Evolutionary conservation across 2,329 filamentous ascomycete species (phyloP).

Genomic region (Biscogniauxia sp.): DNA sequence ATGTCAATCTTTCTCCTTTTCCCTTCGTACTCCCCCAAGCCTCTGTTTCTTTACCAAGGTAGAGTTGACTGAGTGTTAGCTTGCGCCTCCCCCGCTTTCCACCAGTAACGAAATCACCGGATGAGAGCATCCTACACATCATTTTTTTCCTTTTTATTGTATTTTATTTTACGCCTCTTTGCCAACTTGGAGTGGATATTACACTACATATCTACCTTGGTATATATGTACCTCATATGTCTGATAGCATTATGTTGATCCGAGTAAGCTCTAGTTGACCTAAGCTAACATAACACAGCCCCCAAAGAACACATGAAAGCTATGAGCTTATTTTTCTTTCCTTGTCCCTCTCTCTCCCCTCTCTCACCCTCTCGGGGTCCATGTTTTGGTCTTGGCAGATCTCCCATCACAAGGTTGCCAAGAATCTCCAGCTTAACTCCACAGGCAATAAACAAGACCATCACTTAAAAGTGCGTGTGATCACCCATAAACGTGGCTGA

Average conservation of each 20-base stretch:
- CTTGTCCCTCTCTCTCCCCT: background rate
- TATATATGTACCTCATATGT: too few species aligned
- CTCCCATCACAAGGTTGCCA: background rate
- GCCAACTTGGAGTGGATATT: too few species aligned
- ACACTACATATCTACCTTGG: too few species aligned
- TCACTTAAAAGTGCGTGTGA: background rate
- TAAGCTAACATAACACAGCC: too few species aligned
- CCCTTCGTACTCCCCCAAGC: background rate
- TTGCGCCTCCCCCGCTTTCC: background rate
- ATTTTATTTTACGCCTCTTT: too few species aligned
- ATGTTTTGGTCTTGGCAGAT: background rate
- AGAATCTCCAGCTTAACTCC: background rate
- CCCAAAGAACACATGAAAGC: too few species aligned
- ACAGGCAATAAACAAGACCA: background rate
- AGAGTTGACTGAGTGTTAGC: background rate
- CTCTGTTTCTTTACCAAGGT: background rate
- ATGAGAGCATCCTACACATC: background rate
- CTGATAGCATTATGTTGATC: too few species aligned
- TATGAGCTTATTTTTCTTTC: background rate
- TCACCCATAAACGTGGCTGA: background rate
- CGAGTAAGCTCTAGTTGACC: too few species aligned
- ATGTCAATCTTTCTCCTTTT: background rate
- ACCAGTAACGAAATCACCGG: background rate
- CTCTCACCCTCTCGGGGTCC: too few species aligned
- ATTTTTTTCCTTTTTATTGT: too few species aligned